Base-by-base conservation (phyloP, 2,329 filamentous ascomycete species). In the Septoria linicola region DNA sequence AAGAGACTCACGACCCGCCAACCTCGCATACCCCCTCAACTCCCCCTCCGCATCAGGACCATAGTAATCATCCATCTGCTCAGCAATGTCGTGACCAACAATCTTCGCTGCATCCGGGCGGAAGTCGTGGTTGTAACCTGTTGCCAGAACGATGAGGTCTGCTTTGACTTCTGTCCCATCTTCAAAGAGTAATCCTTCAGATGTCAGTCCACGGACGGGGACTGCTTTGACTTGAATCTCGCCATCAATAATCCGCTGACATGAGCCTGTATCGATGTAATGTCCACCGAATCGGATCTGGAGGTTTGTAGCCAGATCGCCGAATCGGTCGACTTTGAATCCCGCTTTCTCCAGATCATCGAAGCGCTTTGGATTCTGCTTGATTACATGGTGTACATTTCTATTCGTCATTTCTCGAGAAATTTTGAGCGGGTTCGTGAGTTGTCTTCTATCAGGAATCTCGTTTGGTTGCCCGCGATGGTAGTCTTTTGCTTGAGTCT, bases 11-110 rank as follows among this genome's bases (percentile, higher is more conserved):
- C 69, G 68, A 16, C 67, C 67, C 39, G 64, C 65, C 8, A 65
- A 69, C 49, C 64, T 71, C 55, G 68, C 75, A 47, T 71, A 70
- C 0, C 72, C 75, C 44, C 69, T 65, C 23, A 77, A 61, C 57
- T 78, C 76, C 7, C 75, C 76, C 51, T 78, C 75, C 2, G 67
- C 57, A 59, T 78, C 70, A 8, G 76, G 57, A 0, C 73, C 70
- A 68, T 70, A 77, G 39, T 71, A 75, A 48, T 77, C 72, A 4
- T 72, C 71, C 17, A 75, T 65, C 13, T 65, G 58, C 23, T 71
- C 66, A 3, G 70, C 70, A 2, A 74, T 61, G 14, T 72, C 65
- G 10, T 70, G 53, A 0, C 75, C 75, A 19, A 77, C 68, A 8
- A 76, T 67, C 14, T 60, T 57, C 2, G 63, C 56, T 2, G 72